Conservation (phyloP, 202 grass and related monocot genomes). For the Hordeum pubiflorum region DNA sequence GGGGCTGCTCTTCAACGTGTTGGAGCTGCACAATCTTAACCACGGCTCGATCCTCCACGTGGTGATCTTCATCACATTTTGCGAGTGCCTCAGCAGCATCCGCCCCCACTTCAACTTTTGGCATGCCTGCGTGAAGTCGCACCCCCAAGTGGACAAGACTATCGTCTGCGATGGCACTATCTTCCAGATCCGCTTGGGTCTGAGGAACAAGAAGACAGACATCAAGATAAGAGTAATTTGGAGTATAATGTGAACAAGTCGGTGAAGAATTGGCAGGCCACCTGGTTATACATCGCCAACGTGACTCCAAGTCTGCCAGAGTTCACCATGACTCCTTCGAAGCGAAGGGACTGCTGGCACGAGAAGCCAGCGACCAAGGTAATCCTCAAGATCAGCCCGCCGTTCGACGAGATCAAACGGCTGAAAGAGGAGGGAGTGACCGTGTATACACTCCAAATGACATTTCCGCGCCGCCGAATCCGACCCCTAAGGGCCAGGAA, state of each 20-base stretch:
- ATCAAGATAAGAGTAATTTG: no score
- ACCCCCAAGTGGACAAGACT: not conserved
- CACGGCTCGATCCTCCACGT: not conserved
- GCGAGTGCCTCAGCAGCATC: not conserved
- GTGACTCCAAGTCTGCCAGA: not conserved
- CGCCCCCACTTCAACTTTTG: not conserved
- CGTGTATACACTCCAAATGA: not conserved
- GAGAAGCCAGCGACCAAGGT: not conserved
- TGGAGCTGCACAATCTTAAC: not conserved
- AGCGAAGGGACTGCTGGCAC: not conserved
- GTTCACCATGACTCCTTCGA: not conserved
- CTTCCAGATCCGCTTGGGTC: not conserved
- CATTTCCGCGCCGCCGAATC: not conserved
- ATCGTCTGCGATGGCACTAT: not conserved
- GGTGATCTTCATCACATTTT: not conserved
- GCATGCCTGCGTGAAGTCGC: not conserved
- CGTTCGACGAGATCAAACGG: not conserved
- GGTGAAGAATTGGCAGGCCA: not conserved
- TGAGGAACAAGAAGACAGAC: no score
- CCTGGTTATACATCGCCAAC: not conserved
- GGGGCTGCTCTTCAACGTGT: not conserved
- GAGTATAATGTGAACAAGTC: not conserved
- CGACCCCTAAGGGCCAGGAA: not conserved
- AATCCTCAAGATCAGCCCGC: not conserved
- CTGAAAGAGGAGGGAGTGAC: not conserved